Base-by-base conservation (phyloP, 257 asterid species). In the Solanum phureja region DNA sequence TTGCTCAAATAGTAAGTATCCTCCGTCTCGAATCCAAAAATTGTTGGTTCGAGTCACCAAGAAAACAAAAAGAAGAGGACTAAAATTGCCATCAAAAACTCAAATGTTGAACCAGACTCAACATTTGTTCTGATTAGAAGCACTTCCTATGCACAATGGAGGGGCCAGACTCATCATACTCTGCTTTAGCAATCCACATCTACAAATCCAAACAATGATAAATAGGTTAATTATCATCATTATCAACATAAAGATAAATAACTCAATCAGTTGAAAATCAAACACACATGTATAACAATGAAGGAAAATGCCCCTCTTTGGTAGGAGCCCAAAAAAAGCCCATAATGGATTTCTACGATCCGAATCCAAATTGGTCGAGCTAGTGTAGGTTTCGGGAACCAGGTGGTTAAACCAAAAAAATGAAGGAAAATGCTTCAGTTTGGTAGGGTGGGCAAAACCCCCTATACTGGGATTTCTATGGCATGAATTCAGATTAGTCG, bases 131-230 rank as follows among this genome's bases (percentile, higher is more conserved):
- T 18, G 27, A 49, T 81, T 81, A 81, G 85, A 49, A 81, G 42
- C 85, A 81, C 44, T 81, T 81, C 42, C 85, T 81, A 81, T 81
- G 85, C 44, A 81, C 85, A 81, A 29, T 81, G 69, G 85, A 81
- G 19, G 85, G 85, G 69, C 85, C 68, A 81, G 85, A 81, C 69
- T 81, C 85, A 29, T 81, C 85, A 81, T 16, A 81, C 21, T 81
- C 85, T 49, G 85, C 19, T 18, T 81, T 49, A 29, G 85, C 85
- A 46, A 81, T 81, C 69, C 85, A 81, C 85, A 81, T 81, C 85
- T 81, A 81, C 42, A 81, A 73, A 46, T 81, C 6, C 85, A 46
- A 81, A 81, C 19, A 46, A 29, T 29, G 10, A 46, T 46, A 46
- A 46, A 13, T 77, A 14, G 44, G 85, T 18, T 81, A 46, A 5